Conservation (phyloP, 2,329 filamentous ascomycete genomes). For the Setomelanomma holmii region DNA sequence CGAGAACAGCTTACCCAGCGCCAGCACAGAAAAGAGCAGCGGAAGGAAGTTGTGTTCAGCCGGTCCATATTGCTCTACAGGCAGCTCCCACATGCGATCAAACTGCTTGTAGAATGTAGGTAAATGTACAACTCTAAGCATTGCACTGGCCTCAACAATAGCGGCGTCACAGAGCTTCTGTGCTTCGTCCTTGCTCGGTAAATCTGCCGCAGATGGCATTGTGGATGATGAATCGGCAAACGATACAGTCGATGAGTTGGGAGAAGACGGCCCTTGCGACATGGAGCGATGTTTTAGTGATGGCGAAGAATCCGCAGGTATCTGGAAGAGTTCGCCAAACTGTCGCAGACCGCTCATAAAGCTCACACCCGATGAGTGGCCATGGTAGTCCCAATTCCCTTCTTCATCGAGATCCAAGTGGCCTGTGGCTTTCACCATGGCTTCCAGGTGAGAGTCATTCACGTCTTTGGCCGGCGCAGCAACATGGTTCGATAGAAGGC, state of each 20-base stretch:
- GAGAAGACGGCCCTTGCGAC: slow-evolving; percentile 72
- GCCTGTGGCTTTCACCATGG: slow-evolving; percentile 93
- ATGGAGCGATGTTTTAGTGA: slow-evolving; percentile 63
- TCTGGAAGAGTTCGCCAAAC: slow-evolving; percentile 77
- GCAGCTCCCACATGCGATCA: slow-evolving; percentile 76
- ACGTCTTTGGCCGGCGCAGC: slow-evolving; percentile 38
- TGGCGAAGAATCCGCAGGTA: slow-evolving; percentile 64
- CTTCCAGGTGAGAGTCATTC: slow-evolving; percentile 75
- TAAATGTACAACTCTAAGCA: slow-evolving; percentile 78
- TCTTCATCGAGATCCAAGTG: slow-evolving; percentile 90
- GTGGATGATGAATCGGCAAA: slow-evolving; percentile 58
- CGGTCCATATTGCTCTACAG: slow-evolving; percentile 56
- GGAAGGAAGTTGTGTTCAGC: slow-evolving; percentile 57
- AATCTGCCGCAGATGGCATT: slow-evolving; percentile 56
- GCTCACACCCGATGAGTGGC: slow-evolving; percentile 87
- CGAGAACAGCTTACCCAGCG: slow-evolving; percentile 57
- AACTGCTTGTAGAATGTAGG: slow-evolving; percentile 81
- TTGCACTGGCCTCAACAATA: slow-evolving; percentile 67
- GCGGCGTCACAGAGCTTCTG: slow-evolving; percentile 65
- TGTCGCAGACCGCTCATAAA: slow-evolving; percentile 90
- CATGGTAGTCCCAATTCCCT: slow-evolving; percentile 94
- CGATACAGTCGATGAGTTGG: slow-evolving; percentile 67
- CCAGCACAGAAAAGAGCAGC: slow-evolving; percentile 56
- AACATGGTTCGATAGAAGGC: slow-evolving; percentile 25
- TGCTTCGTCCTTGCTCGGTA: slow-evolving; percentile 70